Evolutionary conservation across 257 asterid genomes (phyloP), one percentile per base, ranked within the genome.

Genomic region (Scutellaria minor): DNA sequence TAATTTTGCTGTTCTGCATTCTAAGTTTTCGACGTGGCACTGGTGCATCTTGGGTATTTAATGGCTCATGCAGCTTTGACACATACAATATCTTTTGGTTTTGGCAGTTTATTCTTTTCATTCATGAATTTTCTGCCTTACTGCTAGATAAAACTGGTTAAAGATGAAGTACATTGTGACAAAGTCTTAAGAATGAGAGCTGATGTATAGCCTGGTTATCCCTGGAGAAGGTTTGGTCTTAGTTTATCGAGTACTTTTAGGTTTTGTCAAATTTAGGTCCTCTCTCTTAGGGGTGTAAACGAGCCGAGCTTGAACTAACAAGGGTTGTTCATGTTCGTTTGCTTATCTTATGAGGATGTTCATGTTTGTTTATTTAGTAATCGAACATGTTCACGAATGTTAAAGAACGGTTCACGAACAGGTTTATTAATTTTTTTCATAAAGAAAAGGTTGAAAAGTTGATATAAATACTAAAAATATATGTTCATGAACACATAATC

Each of bases 1-100:
- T 41, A 48, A 24, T 9, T 7, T 39, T 40, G 72, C 72, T 41
- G 45, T 41, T 51, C 55, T 22, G 50, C 66, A 18, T 41, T 39
- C 39, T 24, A 62, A 12, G 37, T 51, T 53, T 6, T 54, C 60
- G 9, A 12, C 47, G 6, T 8, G 9, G 35, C 31, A 18, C 37
- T 31, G 53, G 24, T 15, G 53, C 60, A 71, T 46, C 40, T n/a
- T 9, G 15, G 10, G 27, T 0, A 24, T 24, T 24, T 24, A 0
- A 24, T 24, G 27, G 27, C 2, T 24, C 27, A 24, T 24, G 27
- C 27, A 24, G 27, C 27, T 1, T 24, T 1, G 27, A 24, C 27
- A 24, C 27, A 24, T 24, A 24, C 27, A 24, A 24, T 24, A 24
- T 24, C 27, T 24, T 24, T 24, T 24, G 27, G 27, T 24, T 51